These are phyloP conservation scores for Tubosaeta brunneosetosa DNA, from an alignment of 768 basidiomycete genomes.

Conservation along the genomic window DNA sequence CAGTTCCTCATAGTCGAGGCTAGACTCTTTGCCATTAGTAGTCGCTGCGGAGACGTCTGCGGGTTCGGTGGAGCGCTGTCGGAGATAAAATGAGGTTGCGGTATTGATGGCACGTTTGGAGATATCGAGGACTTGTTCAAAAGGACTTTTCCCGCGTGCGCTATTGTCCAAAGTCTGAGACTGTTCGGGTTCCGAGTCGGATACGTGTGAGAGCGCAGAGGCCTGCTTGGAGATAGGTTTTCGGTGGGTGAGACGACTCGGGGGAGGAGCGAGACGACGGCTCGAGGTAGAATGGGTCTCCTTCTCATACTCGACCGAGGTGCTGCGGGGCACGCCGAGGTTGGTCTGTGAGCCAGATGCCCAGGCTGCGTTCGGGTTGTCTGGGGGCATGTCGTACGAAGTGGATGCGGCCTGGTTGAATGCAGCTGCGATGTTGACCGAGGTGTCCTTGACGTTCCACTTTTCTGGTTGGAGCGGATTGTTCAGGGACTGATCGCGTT, in stretches of 20 bases:
- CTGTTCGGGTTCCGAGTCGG: constrained; percentile 64
- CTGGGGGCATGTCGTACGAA: constrained; percentile 38
- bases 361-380: constrained; percentile 62
- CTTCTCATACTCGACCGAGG: constrained; percentile 77
- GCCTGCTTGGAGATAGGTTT: constrained; percentile 53
- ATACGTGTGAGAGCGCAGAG: constrained; percentile 50
- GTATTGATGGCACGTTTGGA: constrained; percentile 50
- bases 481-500: constrained; percentile 37
- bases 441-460: constrained; percentile 77
- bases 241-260: constrained; percentile 39
- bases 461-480: constrained; percentile 49
- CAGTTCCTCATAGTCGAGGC: constrained; percentile 77
- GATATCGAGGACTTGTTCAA: constrained; percentile 55
- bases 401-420: constrained; percentile 63
- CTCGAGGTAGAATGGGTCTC: constrained; percentile 49
- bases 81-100: constrained; percentile 59
- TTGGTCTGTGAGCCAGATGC: constrained; percentile 52
- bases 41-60: constrained; percentile 38
- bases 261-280: constrained; percentile 63
- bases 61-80: constrained; percentile 57
- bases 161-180: constrained; percentile 28
- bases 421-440: constrained; percentile 81
- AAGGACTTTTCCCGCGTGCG: constrained; percentile 64
- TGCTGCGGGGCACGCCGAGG: constrained; percentile 57
- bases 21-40: constrained; percentile 39